These are phyloP conservation scores for Maudiozyma humilis DNA, from an alignment of 1,139 yeast species.

Conservation along the genomic window DNA sequence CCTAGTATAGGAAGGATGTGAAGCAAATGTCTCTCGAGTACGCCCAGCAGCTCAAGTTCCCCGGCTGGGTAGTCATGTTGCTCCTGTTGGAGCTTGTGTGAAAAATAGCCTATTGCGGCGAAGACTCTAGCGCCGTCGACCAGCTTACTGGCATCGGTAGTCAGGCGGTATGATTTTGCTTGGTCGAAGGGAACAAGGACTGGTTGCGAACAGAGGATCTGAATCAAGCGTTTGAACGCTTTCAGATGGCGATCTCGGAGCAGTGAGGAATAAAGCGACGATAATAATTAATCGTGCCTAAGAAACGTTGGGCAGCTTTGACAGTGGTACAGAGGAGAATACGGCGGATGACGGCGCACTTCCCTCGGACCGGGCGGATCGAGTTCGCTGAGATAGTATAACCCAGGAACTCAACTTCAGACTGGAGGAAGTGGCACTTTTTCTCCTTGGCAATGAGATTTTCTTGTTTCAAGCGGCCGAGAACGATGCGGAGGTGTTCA, in stretches of 20 bases:
- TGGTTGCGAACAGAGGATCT: too few relatives aligned
- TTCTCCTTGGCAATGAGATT: slow-evolving; percentile 1
- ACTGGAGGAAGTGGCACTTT: slow-evolving; percentile 2
- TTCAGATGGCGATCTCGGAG: slow-evolving; percentile 3
- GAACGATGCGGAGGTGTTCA: slow-evolving; percentile 3
- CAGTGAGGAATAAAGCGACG: slow-evolving; percentile 6
- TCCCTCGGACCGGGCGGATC: slow-evolving; percentile 11
- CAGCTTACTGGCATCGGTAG: slow-evolving; percentile 15
- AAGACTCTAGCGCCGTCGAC: slow-evolving; percentile 5
- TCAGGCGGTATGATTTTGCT: slow-evolving; percentile 8
- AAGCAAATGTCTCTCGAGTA: too few relatives aligned
- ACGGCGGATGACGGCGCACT: neutral
- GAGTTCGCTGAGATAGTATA: slow-evolving; percentile 7
- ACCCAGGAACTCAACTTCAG: slow-evolving; percentile 5
- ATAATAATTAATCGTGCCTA: neutral
- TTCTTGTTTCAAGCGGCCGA: neutral
- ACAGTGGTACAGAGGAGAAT: neutral
- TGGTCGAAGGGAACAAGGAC: slow-evolving; percentile 11
- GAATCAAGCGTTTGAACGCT: neutral
- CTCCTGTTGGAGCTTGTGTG: too few relatives aligned
- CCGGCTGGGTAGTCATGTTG: slow-evolving; percentile 11
- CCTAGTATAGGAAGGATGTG: too few relatives aligned
- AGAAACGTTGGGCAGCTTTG: neutral
- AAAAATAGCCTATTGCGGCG: slow-evolving; percentile 14
- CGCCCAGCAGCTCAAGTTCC: slow-evolving; percentile 13